Percentiles rank a stretch among this genome's conserved stretches.
Conservation (phyloP, 1,139 yeast genomes). For the Groenewaldozyma auringiensis region DNA sequence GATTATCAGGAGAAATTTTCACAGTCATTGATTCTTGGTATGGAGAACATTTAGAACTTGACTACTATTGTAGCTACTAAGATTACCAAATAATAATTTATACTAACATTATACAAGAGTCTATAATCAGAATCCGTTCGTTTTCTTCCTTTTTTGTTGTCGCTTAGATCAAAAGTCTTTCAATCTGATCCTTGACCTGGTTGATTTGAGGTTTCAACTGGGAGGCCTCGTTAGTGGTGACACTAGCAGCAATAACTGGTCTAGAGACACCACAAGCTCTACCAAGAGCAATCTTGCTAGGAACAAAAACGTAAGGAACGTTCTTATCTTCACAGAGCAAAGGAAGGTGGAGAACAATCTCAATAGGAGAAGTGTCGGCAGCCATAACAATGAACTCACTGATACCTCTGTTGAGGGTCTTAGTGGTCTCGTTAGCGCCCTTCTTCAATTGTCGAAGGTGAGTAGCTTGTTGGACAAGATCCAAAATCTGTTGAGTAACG, state of each 20-base stretch:
- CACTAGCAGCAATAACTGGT: constrained; percentile 98
- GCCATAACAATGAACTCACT: constrained; percentile 99
- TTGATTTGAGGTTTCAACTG: constrained; percentile 95
- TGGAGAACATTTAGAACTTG: too few species aligned
- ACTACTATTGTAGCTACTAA: too few species aligned
- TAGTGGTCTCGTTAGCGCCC: constrained; percentile 99
- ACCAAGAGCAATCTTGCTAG: constrained; percentile 97
- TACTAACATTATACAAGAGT: too few species aligned
- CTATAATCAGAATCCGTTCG: too few species aligned
- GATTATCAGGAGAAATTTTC: too few species aligned
- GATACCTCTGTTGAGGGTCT: constrained; percentile 99
- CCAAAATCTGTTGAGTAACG: constrained; percentile 93
- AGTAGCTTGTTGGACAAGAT: constrained; percentile 96
- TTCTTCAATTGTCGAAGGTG: constrained; percentile 97
- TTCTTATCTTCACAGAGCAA: constrained; percentile 98
- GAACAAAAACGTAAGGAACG: constrained; percentile 97
- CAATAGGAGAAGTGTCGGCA: constrained; percentile 99
- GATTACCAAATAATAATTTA: not conserved
- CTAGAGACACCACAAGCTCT: constrained; percentile 99
- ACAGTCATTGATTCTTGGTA: too few species aligned
- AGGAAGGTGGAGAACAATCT: constrained; percentile 95
- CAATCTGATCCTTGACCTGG: constrained; percentile 97
- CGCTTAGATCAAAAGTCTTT: constrained; percentile 81
- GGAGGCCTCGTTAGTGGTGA: constrained; percentile 97
- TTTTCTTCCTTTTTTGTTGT: too few species aligned